A percentile compares a stretch with the other conserved stretches of the same genome.
These are phyloP conservation scores for Chlamydomonas schloesseri DNA, from an alignment of 139 green algal species.

Conservation along the genomic window DNA sequence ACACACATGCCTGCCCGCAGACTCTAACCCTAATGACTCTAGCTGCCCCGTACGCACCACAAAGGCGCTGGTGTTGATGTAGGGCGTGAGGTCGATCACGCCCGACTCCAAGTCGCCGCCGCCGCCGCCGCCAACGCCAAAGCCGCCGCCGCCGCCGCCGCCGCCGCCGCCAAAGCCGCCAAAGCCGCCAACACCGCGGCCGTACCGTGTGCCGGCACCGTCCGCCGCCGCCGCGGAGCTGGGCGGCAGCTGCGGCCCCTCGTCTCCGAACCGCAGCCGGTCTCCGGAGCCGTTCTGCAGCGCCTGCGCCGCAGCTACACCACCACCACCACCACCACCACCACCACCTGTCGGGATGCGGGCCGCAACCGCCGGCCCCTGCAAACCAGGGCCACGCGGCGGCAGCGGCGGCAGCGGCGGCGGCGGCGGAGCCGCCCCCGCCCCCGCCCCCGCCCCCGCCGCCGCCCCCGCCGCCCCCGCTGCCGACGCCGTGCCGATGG, in stretches of 20 bases:
- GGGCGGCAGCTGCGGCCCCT: background rate
- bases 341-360: too few relatives aligned
- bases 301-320: too few relatives aligned
- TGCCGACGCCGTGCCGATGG: background rate
- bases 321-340: too few relatives aligned
- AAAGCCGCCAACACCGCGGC: background rate
- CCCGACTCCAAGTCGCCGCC: background rate
- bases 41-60: too few relatives aligned
- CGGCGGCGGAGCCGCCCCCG: background rate
- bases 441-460: background rate
- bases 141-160: background rate
- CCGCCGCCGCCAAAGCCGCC: background rate
- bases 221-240: background rate
- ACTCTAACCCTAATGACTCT: too few relatives aligned
- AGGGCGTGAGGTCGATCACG: conserved; percentile 81
- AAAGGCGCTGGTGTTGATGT: conserved; percentile 83
- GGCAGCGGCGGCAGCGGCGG: background rate
- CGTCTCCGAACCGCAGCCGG: conserved; percentile 5
- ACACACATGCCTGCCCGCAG: too few relatives aligned
- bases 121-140: background rate
- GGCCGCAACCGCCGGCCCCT: background rate
- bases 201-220: background rate
- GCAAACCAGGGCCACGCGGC: background rate
- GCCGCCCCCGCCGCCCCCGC: background rate
- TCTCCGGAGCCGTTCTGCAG: background rate